Conservation (phyloP, 208 protist genomes). For the Acanthamoeba polyphaga region DNA sequence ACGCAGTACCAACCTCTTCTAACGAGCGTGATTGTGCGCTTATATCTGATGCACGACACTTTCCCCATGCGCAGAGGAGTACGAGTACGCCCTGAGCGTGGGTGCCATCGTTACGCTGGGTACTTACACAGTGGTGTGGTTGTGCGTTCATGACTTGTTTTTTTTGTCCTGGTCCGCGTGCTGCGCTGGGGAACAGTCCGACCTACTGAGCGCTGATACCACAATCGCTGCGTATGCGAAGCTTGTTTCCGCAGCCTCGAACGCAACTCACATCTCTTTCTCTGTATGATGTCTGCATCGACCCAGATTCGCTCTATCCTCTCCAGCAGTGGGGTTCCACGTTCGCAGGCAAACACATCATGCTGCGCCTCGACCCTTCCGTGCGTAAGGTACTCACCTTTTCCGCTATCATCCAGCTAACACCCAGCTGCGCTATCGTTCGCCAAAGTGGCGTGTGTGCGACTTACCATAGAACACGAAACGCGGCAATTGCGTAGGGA, state of each 20-base stretch:
- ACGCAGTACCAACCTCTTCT: conserved; percentile 14
- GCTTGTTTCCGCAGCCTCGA: not conserved
- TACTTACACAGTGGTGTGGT: not conserved
- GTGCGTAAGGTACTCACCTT: conserved; percentile 44
- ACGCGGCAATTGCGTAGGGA: not conserved
- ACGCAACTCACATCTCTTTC: not conserved
- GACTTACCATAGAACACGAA: too few relatives aligned
- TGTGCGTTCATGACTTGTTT: not conserved
- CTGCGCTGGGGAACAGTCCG: not conserved
- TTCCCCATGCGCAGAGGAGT: conserved; percentile 47
- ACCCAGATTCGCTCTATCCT: conserved; percentile 65
- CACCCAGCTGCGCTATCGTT: too few relatives aligned
- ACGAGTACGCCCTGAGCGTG: conserved; percentile 67
- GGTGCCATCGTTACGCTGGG: conserved; percentile 70
- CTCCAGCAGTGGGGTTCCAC: conserved; percentile 58
- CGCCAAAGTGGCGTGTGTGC: too few relatives aligned
- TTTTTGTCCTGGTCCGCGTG: not conserved
- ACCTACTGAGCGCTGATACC: not conserved
- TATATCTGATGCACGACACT: not conserved
- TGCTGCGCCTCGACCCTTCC: conserved; percentile 46
- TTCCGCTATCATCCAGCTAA: too few relatives aligned
- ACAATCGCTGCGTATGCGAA: not conserved
- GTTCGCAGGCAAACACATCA: conserved; percentile 66
- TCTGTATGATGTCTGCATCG: not conserved
- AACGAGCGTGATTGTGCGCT: not conserved